Percentiles rank a stretch among this genome's conserved stretches.
These are phyloP conservation scores for Melastoma malabathricum DNA, from an alignment of 345 rosid genomes.

Conservation along the genomic window DNA sequence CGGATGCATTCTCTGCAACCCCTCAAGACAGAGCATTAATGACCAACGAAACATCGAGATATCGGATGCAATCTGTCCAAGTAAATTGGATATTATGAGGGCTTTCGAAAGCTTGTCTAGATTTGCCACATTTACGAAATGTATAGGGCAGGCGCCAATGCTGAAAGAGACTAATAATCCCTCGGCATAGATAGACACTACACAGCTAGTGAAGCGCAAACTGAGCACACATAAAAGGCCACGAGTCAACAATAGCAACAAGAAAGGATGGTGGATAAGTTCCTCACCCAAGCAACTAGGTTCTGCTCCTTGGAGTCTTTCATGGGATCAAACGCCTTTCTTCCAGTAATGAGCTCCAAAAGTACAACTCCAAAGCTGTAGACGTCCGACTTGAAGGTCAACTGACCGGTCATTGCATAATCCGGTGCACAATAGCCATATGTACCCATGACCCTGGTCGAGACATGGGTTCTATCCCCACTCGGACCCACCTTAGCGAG, in stretches of 20 bases:
- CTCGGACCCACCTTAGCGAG: constrained; percentile 34
- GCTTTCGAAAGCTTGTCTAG: too few species aligned
- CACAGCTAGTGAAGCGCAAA: neutral
- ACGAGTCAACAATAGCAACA: neutral
- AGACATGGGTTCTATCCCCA: constrained; percentile 37
- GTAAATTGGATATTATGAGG: too few species aligned
- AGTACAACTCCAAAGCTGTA: constrained; percentile 39
- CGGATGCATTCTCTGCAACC: neutral
- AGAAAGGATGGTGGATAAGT: neutral
- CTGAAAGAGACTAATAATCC: too few species aligned
- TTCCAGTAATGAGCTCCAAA: constrained; percentile 33
- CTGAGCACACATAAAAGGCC: neutral
- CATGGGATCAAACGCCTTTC: constrained; percentile 30
- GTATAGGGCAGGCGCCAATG: too few species aligned
- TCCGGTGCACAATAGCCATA: constrained; percentile 43
- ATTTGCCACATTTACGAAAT: too few species aligned
- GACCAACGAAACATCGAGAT: too few species aligned
- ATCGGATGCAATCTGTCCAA: too few species aligned
- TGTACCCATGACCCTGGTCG: constrained; percentile 46
- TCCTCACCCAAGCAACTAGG: constrained; percentile 34
- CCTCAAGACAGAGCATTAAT: too few species aligned
- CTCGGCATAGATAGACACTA: too few species aligned
- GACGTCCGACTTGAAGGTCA: constrained; percentile 32
- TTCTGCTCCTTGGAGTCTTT: constrained; percentile 21
- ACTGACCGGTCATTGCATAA: constrained; percentile 36